A percentile compares a stretch with the other conserved stretches of the same genome.
phyloP scores from a whole-genome alignment of 2,329 filamentous ascomycete species.

The Fusarium oxysporum region DNA sequence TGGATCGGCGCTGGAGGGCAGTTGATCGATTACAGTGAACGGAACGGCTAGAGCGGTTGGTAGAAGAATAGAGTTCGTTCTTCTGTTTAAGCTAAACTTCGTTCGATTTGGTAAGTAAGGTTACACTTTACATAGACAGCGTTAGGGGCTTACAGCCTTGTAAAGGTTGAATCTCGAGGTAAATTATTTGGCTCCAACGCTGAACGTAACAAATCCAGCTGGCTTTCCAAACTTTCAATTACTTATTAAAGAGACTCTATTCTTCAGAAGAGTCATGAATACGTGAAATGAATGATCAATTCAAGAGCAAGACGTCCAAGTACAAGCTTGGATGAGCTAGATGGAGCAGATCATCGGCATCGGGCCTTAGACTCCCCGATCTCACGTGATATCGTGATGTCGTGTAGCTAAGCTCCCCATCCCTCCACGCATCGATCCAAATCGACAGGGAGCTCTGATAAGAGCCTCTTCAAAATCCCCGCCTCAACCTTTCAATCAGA shows the following conservation, averaged over 20 bases:
- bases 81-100: background rate
- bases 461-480: conserved; percentile 21
- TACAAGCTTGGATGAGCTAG: too few relatives aligned
- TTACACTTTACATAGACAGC: background rate
- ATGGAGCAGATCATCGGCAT: conserved; percentile 18
- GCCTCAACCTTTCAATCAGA: conserved; percentile 2
- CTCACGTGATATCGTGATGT: conserved; percentile 46
- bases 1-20: background rate
- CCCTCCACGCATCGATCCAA: conserved; percentile 17
- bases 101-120: background rate
- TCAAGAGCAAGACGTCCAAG: too few relatives aligned
- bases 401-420: conserved; percentile 38
- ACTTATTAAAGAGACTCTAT: too few relatives aligned
- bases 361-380: conserved; percentile 30
- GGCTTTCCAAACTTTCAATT: too few relatives aligned
- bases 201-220: too few relatives aligned
- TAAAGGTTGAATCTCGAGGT: background rate
- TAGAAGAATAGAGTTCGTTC: background rate
- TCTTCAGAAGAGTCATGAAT: too few relatives aligned
- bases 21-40: background rate
- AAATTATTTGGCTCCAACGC: too few relatives aligned
- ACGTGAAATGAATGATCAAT: too few relatives aligned
- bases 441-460: conserved; percentile 25
- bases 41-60: background rate
- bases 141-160: background rate